phyloP scores from a whole-genome alignment of 108 stramenopile genomes.

The Pseudonitzschia multistriata region DNA sequence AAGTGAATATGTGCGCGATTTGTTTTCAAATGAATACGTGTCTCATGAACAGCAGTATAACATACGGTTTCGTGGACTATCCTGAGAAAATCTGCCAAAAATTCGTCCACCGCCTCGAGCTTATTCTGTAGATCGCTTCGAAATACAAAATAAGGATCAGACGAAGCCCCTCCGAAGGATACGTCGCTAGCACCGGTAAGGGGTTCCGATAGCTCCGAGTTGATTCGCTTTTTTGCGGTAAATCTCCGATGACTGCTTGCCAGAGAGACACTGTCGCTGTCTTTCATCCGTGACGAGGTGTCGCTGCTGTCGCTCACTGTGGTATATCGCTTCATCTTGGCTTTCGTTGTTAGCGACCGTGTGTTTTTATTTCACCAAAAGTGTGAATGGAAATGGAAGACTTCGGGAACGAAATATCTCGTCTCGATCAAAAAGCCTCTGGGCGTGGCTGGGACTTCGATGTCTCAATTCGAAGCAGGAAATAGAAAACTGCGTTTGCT shows the following conservation, averaged over 20 bases:
- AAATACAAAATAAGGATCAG: constrained; percentile 81
- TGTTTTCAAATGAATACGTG: too few relatives aligned
- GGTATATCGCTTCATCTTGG: constrained; percentile 11
- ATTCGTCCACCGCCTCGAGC: constrained; percentile 58
- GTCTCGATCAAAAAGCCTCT: too few relatives aligned
- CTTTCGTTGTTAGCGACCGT: not conserved
- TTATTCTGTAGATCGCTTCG: constrained; percentile 65
- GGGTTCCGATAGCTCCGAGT: constrained; percentile 38
- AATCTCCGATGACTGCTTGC: constrained; percentile 33
- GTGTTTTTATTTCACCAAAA: too few relatives aligned
- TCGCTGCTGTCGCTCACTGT: constrained; percentile 12
- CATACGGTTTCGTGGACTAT: constrained; percentile 69
- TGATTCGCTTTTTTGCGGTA: constrained; percentile 24
- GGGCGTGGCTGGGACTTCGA: too few relatives aligned
- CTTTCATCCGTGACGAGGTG: constrained; percentile 11
- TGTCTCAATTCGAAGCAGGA: too few relatives aligned
- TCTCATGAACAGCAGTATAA: constrained; percentile 29
- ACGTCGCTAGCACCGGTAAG: constrained; percentile 20
- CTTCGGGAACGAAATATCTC: too few relatives aligned
- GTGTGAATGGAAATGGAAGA: too few relatives aligned
- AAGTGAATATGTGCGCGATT: too few relatives aligned
- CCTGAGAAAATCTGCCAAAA: constrained; percentile 50
- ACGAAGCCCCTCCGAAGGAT: constrained; percentile 8
- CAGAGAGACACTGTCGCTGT: constrained; percentile 22
- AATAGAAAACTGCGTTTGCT: too few relatives aligned